Evolutionary conservation across 2,329 filamentous ascomycete species (phyloP).

Genomic region (Penicillium psychrosexuale): DNA sequence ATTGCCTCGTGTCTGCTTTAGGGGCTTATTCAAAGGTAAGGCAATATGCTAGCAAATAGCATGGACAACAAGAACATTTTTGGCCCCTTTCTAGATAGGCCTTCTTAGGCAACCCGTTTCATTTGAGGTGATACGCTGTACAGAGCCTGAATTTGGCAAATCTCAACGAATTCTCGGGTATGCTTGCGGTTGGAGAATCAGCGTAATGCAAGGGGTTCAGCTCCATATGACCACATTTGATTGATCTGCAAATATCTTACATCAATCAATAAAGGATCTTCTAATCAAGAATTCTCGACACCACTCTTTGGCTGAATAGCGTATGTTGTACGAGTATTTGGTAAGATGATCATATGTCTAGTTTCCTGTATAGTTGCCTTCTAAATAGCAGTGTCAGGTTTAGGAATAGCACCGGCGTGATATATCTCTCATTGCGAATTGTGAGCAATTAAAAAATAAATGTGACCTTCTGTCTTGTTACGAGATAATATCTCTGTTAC

Average conservation of each 20-base stretch:
- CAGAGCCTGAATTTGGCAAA: not conserved
- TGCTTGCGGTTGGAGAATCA: not conserved
- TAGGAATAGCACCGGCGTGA: not conserved
- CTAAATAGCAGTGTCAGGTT: not conserved
- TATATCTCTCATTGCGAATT: not conserved
- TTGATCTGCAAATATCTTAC: not conserved
- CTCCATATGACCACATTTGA: not conserved
- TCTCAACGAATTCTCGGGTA: not conserved
- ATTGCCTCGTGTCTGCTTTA: too few relatives aligned
- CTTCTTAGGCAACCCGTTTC: not conserved
- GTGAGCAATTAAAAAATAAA: not conserved
- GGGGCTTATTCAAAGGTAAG: not conserved
- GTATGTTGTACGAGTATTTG: not conserved
- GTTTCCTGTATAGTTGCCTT: not conserved
- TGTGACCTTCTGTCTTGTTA: not conserved
- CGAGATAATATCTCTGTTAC: not conserved
- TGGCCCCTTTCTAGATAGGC: not conserved
- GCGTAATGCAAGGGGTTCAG: not conserved
- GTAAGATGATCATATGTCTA: not conserved
- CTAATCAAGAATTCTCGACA: not conserved
- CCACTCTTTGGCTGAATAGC: not conserved
- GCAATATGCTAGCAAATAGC: not conserved
- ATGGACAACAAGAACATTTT: not conserved
- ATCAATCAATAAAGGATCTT: not conserved
- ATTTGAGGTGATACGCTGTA: not conserved